Conservation (phyloP, 805 yeast genomes). For the Zygoascus tannicola region DNA sequence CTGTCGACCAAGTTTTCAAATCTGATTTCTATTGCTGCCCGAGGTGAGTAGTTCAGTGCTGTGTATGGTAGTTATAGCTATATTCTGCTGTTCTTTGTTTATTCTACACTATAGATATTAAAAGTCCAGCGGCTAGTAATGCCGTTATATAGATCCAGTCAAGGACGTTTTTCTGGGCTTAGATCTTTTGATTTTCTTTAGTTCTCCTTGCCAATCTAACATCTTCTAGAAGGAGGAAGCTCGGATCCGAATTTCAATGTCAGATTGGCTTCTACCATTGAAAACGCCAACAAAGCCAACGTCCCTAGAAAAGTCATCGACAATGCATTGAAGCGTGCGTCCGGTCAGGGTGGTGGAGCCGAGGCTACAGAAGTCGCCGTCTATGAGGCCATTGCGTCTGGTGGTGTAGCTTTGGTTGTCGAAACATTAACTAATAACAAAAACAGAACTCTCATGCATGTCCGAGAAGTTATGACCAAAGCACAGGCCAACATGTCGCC, state of each 20-base stretch:
- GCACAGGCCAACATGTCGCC: conserved; percentile 66
- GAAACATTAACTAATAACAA: conserved; percentile 88
- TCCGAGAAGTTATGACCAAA: conserved; percentile 67
- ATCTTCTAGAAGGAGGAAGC: conserved; percentile 41
- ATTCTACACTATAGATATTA: too few relatives aligned
- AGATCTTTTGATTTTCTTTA: conserved; percentile 2
- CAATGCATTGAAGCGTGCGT: conserved; percentile 62
- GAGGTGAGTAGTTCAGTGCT: conserved; percentile 28
- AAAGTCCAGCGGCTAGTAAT: too few relatives aligned
- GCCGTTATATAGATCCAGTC: too few relatives aligned
- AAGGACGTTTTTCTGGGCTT: too few relatives aligned
- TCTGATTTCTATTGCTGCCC: conserved; percentile 66
- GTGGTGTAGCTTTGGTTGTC: conserved; percentile 76
- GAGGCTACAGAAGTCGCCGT: conserved; percentile 42
- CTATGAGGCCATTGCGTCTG: conserved; percentile 90
- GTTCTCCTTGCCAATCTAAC: background rate
- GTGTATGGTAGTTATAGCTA: too few relatives aligned
- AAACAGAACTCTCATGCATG: conserved; percentile 65
- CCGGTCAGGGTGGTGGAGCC: conserved; percentile 57
- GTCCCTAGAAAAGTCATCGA: conserved; percentile 82
- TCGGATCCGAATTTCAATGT: conserved; percentile 53
- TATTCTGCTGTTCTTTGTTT: too few relatives aligned
- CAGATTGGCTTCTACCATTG: conserved; percentile 61
- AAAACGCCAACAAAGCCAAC: conserved; percentile 64
- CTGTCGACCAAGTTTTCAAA: conserved; percentile 63